Evolutionary conservation across 345 rosid species (phyloP).

Genomic region (Populus tremula): DNA sequence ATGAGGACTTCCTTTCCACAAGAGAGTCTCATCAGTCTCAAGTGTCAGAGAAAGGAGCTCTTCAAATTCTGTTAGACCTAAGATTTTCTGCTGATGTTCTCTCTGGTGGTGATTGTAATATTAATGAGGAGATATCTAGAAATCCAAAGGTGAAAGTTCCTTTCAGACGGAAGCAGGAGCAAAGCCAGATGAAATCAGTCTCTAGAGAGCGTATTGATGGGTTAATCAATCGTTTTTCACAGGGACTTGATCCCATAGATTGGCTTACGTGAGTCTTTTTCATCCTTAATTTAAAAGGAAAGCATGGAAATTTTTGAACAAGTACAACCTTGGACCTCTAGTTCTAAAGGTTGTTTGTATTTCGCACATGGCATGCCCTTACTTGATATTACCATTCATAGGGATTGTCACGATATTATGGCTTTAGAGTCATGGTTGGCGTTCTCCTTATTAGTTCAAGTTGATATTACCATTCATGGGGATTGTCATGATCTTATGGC

Average conservation of each 20-base stretch:
- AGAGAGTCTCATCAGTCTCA: slow-evolving; percentile 56
- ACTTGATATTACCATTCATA: not conserved
- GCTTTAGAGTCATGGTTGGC: not conserved
- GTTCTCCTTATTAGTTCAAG: not conserved
- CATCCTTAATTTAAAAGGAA: slow-evolving; percentile 1
- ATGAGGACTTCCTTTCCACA: slow-evolving; percentile 66
- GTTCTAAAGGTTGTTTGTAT: not conserved
- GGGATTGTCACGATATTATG: not conserved
- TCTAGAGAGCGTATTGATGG: slow-evolving; percentile 55
- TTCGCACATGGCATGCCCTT: not conserved
- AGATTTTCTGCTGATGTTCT: slow-evolving; percentile 82
- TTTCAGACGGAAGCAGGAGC: slow-evolving; percentile 68
- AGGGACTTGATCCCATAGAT: slow-evolving; percentile 93
- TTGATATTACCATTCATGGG: not conserved
- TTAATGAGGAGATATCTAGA: slow-evolving; percentile 48
- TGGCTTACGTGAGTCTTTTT: slow-evolving; percentile 84
- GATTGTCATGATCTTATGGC: not conserved
- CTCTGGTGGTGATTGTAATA: slow-evolving; percentile 65
- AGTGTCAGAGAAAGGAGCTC: slow-evolving; percentile 91
- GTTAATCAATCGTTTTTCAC: slow-evolving; percentile 52
- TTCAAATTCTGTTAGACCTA: slow-evolving; percentile 82
- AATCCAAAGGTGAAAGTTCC: slow-evolving; percentile 49
- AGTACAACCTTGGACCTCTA: not conserved
- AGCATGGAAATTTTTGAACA: not conserved
- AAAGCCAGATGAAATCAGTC: slow-evolving; percentile 46